Conservation (phyloP, 768 basidiomycete species). For the Daedaleopsis nitida region DNA sequence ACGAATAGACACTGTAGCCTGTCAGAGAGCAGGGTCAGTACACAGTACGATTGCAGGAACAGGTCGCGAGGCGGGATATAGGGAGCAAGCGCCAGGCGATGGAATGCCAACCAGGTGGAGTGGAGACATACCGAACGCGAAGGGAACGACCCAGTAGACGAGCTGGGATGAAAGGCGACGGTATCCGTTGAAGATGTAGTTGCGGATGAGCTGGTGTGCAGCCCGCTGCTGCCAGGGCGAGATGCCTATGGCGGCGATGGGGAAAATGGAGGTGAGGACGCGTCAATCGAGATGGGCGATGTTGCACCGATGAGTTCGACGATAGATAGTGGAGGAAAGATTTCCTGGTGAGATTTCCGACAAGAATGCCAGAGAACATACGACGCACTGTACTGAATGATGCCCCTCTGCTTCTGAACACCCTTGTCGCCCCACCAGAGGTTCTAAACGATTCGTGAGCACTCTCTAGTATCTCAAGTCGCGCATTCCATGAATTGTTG, state of each 20-base stretch:
- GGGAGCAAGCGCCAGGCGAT: background rate
- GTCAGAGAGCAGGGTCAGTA: background rate
- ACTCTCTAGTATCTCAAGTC: background rate
- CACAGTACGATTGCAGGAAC: background rate
- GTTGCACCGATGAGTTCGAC: background rate
- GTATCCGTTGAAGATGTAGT: constrained; percentile 88
- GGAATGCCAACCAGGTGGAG: background rate
- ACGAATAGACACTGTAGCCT: constrained; percentile 81
- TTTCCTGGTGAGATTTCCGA: background rate
- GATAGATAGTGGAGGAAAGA: background rate
- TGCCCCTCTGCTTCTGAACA: constrained; percentile 71
- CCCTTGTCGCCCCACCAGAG: constrained; percentile 90
- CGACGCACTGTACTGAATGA: constrained; percentile 78
- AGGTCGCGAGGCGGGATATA: background rate
- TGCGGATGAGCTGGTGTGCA: constrained; percentile 66
- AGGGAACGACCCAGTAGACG: constrained; percentile 78
- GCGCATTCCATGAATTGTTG: background rate
- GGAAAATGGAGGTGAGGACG: background rate
- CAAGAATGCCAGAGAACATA: background rate
- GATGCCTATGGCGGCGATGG: constrained; percentile 49
- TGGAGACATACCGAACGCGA: constrained; percentile 68
- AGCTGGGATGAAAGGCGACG: constrained; percentile 71
- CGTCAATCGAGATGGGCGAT: background rate
- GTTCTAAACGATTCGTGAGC: constrained; percentile 48
- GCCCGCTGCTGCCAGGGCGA: constrained; percentile 84